Evolutionary conservation across 768 basidiomycete species (phyloP).

Genomic region (Leccinellum rugosiceps): DNA sequence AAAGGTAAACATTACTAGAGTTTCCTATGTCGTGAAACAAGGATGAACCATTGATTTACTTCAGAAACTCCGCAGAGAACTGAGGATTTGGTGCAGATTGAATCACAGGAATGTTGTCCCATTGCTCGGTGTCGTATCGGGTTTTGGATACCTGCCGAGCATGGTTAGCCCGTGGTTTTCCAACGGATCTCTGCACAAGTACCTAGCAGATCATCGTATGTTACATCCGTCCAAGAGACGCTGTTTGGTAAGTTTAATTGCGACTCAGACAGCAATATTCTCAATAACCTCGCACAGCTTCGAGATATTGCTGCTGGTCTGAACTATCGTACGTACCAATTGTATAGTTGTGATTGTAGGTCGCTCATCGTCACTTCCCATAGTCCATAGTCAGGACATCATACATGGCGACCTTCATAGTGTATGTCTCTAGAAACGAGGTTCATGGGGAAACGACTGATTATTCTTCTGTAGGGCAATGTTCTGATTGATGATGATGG

Average conservation of each 20-base stretch:
- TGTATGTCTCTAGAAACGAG: constrained; percentile 14
- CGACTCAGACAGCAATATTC: neutral
- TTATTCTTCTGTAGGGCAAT: constrained; percentile 28
- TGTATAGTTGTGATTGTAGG: neutral
- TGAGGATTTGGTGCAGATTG: constrained; percentile 17
- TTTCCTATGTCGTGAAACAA: neutral
- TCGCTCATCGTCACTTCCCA: neutral
- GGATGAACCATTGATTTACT: neutral
- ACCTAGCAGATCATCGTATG: constrained; percentile 7
- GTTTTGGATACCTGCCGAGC: constrained; percentile 29
- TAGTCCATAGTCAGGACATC: constrained; percentile 23
- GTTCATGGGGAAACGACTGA: neutral
- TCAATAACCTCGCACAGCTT: constrained; percentile 10
- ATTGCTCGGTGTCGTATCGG: constrained; percentile 27
- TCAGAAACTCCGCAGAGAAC: constrained; percentile 30
- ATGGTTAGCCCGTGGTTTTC: constrained; percentile 34
- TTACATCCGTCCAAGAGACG: neutral
- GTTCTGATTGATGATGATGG: constrained; percentile 40
- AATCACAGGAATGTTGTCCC: constrained; percentile 28
- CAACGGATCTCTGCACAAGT: constrained; percentile 24
- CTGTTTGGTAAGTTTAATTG: constrained; percentile 11
- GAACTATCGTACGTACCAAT: constrained; percentile 17
- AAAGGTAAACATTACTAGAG: constrained; percentile 11
- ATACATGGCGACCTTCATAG: constrained; percentile 39
- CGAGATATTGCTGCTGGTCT: constrained; percentile 22